Conservation (phyloP, 768 basidiomycete genomes). For the Tremella fuciformis region DNA sequence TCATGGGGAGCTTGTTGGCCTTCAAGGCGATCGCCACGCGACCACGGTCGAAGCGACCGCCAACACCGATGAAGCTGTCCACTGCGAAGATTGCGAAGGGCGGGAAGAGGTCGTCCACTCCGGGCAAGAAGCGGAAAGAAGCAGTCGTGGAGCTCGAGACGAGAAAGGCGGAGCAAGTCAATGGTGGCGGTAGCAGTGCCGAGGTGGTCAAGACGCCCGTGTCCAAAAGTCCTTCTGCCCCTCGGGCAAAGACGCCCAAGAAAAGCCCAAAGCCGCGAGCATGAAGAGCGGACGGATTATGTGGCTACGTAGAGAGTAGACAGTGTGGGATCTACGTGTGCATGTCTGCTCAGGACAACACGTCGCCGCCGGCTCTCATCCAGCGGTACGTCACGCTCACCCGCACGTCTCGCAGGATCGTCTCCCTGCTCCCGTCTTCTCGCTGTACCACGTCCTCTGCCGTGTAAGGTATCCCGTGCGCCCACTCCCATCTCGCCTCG, state of each 20-base stretch:
- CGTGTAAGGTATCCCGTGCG: conserved; percentile 75
- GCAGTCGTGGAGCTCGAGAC: conserved; percentile 16
- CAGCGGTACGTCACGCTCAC: conserved; percentile 84
- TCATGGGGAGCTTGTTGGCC: conserved; percentile 24
- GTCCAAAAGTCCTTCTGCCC: conserved; percentile 5
- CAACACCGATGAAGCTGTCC: not conserved
- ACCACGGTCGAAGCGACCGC: not conserved
- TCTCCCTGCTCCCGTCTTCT: conserved; percentile 14
- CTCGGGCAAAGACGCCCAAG: conserved; percentile 16
- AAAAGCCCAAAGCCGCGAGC: conserved; percentile 17
- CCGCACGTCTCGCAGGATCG: conserved; percentile 42
- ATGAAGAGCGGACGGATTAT: too few species aligned
- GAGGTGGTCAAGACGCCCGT: conserved; percentile 26
- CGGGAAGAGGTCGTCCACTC: conserved; percentile 5
- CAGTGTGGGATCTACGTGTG: not conserved
- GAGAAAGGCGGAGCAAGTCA: conserved; percentile 8
- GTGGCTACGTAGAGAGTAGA: too few species aligned
- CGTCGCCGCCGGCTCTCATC: conserved; percentile 77
- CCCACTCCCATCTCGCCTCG: conserved; percentile 80
- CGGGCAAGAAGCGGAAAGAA: conserved; percentile 14
- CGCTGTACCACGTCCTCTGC: conserved; percentile 64
- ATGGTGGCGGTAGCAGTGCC: conserved; percentile 5
- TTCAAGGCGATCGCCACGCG: conserved; percentile 17
- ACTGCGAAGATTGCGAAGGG: not conserved
- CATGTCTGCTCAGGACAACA: conserved; percentile 44